These are phyloP conservation scores for Backusella westeae DNA, from an alignment of 192 early-diverging fungal species.

Conservation along the genomic window DNA sequence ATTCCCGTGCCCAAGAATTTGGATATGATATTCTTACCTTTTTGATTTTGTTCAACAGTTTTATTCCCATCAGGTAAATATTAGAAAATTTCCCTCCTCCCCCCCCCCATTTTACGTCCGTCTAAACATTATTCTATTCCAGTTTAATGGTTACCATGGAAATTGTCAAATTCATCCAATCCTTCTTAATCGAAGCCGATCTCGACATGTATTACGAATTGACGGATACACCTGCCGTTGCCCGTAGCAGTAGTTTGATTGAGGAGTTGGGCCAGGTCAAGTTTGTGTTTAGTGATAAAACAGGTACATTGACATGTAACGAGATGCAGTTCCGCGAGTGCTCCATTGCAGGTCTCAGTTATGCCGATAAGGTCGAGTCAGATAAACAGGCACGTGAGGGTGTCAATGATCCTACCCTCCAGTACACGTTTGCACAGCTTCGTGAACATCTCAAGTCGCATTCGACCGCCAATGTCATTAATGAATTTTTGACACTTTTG, in stretches of 20 bases:
- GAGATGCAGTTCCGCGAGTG: conserved; percentile 85
- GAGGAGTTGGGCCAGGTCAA: conserved; percentile 94
- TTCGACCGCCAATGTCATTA: conserved; percentile 64
- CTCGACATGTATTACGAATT: conserved; percentile 96
- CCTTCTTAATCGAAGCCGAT: conserved; percentile 86
- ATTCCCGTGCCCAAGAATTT: conserved; percentile 52
- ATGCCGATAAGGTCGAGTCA: conserved; percentile 88
- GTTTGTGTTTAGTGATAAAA: conserved; percentile 58
- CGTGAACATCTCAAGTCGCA: conserved; percentile 59
- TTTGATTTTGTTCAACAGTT: conserved; percentile 97
- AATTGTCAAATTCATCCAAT: conserved; percentile 91
- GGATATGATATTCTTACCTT: conserved; percentile 93
- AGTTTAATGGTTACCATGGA: conserved; percentile 99
- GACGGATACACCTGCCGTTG: conserved; percentile 92
- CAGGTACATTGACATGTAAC: conserved; percentile 28
- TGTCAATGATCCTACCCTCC: conserved; percentile 56
- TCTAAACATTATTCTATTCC: conserved; percentile 13
- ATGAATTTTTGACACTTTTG: conserved; percentile 90
- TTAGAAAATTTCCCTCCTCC: neutral
- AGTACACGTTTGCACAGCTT: conserved; percentile 63
- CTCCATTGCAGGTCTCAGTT: conserved; percentile 90
- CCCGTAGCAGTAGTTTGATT: conserved; percentile 87
- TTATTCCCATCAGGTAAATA: conserved; percentile 88
- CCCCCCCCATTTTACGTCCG: neutral
- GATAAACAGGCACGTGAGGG: conserved; percentile 81